These are phyloP conservation scores for Ceratobasidium sp. DNA, from an alignment of 1,284 basidiomycete species.

Conservation along the genomic window DNA sequence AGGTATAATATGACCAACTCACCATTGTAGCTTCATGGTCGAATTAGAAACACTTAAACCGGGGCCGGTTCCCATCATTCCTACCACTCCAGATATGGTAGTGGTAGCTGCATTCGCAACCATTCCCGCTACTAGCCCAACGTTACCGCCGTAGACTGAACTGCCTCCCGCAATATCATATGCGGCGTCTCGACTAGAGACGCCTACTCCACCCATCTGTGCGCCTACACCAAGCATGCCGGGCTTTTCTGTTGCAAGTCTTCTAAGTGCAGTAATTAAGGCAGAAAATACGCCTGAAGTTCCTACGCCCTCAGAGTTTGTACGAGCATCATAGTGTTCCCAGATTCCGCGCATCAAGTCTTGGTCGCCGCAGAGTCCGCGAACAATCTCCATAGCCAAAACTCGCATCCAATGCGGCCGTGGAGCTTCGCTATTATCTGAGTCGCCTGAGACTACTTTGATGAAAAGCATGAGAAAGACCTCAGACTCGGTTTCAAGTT, in stretches of 20 bases:
- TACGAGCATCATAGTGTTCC: constrained; percentile 79
- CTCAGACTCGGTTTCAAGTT: constrained; percentile 83
- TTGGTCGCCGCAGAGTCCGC: constrained; percentile 87
- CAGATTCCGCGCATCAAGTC: constrained; percentile 83
- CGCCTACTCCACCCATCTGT: constrained; percentile 83
- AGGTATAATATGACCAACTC: constrained; percentile 49
- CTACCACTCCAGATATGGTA: constrained; percentile 77
- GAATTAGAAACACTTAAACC: constrained; percentile 78
- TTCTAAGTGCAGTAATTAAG: constrained; percentile 83
- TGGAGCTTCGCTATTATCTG: constrained; percentile 56
- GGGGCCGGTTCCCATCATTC: constrained; percentile 71
- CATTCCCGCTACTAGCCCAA: constrained; percentile 82
- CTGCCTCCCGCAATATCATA: constrained; percentile 47
- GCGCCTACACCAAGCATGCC: constrained; percentile 78
- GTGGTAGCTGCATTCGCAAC: constrained; percentile 84
- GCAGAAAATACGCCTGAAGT: constrained; percentile 74
- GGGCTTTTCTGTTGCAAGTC: constrained; percentile 88
- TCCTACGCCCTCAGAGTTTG: constrained; percentile 21
- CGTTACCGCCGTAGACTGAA: constrained; percentile 62
- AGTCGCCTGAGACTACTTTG: constrained; percentile 78
- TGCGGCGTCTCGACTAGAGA: constrained; percentile 56
- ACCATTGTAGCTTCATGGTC: constrained; percentile 88
- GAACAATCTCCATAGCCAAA: constrained; percentile 89
- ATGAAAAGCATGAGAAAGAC: constrained; percentile 87
- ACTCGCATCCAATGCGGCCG: constrained; percentile 88